A percentile compares a stretch with the other conserved stretches of the same genome.
Conservation (phyloP, 2,329 filamentous ascomycete genomes). For the Gyromitra esculenta region DNA sequence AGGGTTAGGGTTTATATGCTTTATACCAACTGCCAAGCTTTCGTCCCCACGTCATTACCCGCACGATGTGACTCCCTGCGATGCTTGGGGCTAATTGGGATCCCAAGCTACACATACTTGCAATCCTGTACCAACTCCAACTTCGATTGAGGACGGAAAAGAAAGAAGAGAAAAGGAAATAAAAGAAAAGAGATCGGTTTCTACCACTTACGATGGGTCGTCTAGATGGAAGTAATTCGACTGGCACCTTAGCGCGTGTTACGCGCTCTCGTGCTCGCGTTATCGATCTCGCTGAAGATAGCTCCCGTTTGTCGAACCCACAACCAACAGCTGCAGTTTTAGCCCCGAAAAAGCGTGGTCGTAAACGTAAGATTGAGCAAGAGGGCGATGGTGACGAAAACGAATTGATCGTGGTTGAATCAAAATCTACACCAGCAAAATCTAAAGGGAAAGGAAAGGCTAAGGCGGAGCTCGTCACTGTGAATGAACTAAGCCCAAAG, state of each 20-base stretch:
- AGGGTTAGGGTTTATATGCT: constrained; percentile 9
- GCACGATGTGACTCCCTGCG: constrained; percentile 13
- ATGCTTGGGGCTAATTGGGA: neutral
- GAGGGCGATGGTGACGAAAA: constrained; percentile 26
- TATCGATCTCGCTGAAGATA: constrained; percentile 38
- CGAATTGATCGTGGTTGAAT: constrained; percentile 9
- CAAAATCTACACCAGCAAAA: constrained; percentile 12
- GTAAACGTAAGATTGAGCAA: constrained; percentile 34
- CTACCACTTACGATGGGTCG: constrained; percentile 21
- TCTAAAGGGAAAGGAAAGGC: constrained; percentile 42
- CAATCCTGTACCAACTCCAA: neutral
- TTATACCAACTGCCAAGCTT: constrained; percentile 17
- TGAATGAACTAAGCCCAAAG: constrained; percentile 9
- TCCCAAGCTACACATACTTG: neutral
- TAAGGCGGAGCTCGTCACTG: constrained; percentile 10
- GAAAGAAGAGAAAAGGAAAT: neutral
- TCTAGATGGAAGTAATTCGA: constrained; percentile 15
- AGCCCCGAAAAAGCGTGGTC: constrained; percentile 15
- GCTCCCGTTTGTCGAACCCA: constrained; percentile 2
- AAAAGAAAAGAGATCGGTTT: neutral
- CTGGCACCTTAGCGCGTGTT: constrained; percentile 18
- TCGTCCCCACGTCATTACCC: constrained; percentile 3
- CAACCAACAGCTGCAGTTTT: constrained; percentile 1
- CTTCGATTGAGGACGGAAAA: neutral
- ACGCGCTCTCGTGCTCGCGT: constrained; percentile 35